A percentile compares a stretch with the other conserved stretches of the same genome.
Conservation (phyloP, 2,329 filamentous ascomycete species). For the Gnomoniopsis sp. region DNA sequence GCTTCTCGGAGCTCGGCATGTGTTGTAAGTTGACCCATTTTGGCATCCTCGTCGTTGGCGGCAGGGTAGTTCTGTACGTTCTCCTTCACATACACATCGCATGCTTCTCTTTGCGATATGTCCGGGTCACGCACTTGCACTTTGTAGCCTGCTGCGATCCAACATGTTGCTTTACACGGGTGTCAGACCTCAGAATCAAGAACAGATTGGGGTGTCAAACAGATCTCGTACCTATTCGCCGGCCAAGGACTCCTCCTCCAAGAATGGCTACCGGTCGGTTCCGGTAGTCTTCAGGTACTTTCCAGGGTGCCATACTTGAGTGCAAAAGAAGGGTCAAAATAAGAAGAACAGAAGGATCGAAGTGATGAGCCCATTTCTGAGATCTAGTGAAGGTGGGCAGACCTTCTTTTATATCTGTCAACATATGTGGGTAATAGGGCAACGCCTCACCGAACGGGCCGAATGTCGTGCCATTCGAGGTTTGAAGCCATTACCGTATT, state of each 20-base stretch:
- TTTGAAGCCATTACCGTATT: too few relatives aligned
- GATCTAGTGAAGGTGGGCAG: too few relatives aligned
- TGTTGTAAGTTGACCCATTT: conserved; percentile 26
- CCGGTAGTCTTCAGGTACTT: background rate
- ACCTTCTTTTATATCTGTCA: too few relatives aligned
- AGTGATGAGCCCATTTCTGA: too few relatives aligned
- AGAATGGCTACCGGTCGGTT: conserved; percentile 34
- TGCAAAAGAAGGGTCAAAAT: background rate
- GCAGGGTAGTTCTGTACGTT: conserved; percentile 30
- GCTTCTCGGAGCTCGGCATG: conserved; percentile 36
- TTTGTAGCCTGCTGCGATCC: conserved; percentile 38
- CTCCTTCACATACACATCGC: conserved; percentile 35
- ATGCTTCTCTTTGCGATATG: conserved; percentile 31
- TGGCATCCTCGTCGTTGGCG: conserved; percentile 11
- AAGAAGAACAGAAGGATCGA: background rate
- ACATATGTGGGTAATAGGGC: too few relatives aligned
- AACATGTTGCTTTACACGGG: conserved; percentile 26
- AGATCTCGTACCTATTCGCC: conserved; percentile 29
- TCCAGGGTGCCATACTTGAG: background rate
- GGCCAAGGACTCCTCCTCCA: conserved; percentile 40
- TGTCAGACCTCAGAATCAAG: background rate
- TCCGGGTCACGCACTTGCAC: conserved; percentile 41
- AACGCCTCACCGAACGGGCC: too few relatives aligned
- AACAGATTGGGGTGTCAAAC: background rate
- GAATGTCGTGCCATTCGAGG: too few relatives aligned